Evolutionary conservation across 1,284 basidiomycete species (phyloP), one percentile per base, ranked within the genome.

Genomic region (Ustilago shanxiensis): DNA sequence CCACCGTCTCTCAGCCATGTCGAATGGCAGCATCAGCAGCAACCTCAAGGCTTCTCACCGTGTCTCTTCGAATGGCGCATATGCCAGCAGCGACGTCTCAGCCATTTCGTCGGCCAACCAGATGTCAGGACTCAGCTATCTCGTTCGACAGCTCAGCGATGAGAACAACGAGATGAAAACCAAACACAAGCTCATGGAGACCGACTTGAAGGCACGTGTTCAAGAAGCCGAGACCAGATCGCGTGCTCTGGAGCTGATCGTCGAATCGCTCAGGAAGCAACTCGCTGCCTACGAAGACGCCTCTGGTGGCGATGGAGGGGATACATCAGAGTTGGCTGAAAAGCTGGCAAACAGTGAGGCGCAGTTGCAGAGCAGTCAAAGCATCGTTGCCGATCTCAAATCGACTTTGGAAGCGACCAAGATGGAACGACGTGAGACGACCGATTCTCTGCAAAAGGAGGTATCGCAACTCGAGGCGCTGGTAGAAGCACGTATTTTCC

Each of bases 101-200:
- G 92, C 84, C 77, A 90, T n/a, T 90, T 92, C 45, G 72, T 85
- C 75, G 18, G 79, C 89, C 31, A 89, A 89, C 69, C 91, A 91
- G 87, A 90, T 87, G 77, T 72, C 88, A 24, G 89, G 90, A 60
- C 89, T 90, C 50, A 91, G 92, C 61, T 80, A 88, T 20, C 93
- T 97, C 79, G 90, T 96, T 28, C 92, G 93, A 81, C 92, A 95
- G 81, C 88, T 96, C 50, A 92, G 93, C 83, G 91, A 92, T 77
- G 95, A 96, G 87, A 93, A 91, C 79, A 85, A 90, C 4, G 87
- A 89, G n/a, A 86, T 90, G 10, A 87, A 89, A 24, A 90, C 92
- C 69, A 89, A 89, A 76, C 91, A 90, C 85, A 92, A 92, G 82
- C 86, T 91, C 44, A 87, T 94, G 35, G 90, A 93, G 83, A 58